Percentiles rank a stretch among this genome's conserved stretches.
These are phyloP conservation scores for Stachybotrys elegans DNA, from an alignment of 2,329 filamentous ascomycete genomes.

Conservation along the genomic window DNA sequence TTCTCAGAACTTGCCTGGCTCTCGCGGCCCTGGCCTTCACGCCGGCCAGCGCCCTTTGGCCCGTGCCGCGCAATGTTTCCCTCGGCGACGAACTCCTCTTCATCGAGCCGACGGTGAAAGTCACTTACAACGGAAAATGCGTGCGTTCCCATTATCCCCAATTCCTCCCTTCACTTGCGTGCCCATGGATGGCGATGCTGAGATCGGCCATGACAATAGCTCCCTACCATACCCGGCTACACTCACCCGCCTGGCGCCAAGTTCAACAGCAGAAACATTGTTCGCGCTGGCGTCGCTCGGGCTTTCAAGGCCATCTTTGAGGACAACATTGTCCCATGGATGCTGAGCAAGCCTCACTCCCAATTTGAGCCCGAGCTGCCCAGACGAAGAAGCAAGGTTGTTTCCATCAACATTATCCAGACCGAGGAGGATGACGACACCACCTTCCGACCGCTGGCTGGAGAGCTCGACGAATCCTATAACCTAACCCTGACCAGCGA, in stretches of 20 bases:
- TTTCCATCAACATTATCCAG: slow-evolving; percentile 57
- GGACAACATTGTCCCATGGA: slow-evolving; percentile 72
- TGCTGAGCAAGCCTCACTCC: slow-evolving; percentile 60
- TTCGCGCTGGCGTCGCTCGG: slow-evolving; percentile 52
- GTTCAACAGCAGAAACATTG: slow-evolving; percentile 47
- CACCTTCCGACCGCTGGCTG: slow-evolving; percentile 56
- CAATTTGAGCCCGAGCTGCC: slow-evolving; percentile 56
- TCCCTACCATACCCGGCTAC: slow-evolving; percentile 43
- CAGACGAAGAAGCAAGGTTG: slow-evolving; percentile 44
- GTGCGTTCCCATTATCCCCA: slow-evolving; percentile 43
- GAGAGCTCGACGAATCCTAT: slow-evolving; percentile 72
- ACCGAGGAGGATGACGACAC: slow-evolving; percentile 45
- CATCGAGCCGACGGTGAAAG: slow-evolving; percentile 43
- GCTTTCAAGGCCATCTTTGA: slow-evolving; percentile 60
- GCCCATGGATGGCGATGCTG: slow-evolving; percentile 19
- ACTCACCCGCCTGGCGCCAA: slow-evolving; percentile 29
- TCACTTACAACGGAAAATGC: slow-evolving; percentile 54
- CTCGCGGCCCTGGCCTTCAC: slow-evolving; percentile 33
- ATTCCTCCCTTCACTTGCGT: slow-evolving; percentile 14
- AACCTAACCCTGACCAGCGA: slow-evolving; percentile 52
- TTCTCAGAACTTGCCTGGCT: slow-evolving; percentile 27
- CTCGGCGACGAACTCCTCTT: slow-evolving; percentile 49
- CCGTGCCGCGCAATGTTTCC: slow-evolving; percentile 44
- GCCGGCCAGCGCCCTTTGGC: slow-evolving; percentile 52
- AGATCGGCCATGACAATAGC: slow-evolving; percentile 34